Percentiles rank a stretch among this genome's conserved stretches.
These are phyloP conservation scores for Stenogyne calaminthoides DNA, from an alignment of 305 asterid species.

Conservation along the genomic window DNA sequence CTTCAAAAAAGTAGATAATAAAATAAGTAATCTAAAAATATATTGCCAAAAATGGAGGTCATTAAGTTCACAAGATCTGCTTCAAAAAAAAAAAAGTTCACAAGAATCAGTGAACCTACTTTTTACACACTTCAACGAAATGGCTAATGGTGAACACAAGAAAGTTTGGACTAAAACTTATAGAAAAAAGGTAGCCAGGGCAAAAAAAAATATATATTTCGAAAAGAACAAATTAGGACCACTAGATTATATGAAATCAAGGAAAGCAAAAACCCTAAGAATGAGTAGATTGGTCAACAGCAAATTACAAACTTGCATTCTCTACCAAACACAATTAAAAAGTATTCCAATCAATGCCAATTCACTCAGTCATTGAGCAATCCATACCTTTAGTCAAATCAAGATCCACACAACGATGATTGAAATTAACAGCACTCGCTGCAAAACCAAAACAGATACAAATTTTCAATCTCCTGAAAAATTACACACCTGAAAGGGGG, in stretches of 20 bases:
- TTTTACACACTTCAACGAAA: background rate
- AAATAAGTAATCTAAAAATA: background rate
- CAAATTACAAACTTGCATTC: background rate
- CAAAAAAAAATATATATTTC: too few species aligned
- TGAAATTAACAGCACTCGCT: background rate
- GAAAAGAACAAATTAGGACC: background rate
- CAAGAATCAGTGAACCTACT: background rate
- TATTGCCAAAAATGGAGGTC: background rate
- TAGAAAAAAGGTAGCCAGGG: background rate
- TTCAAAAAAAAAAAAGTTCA: too few species aligned
- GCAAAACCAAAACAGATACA: conserved; percentile 23
- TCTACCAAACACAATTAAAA: background rate
- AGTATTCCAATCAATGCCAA: background rate
- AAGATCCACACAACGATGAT: conserved; percentile 4
- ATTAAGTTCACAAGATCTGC: background rate
- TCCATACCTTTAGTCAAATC: background rate
- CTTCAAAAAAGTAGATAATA: background rate
- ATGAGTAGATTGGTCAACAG: conserved; percentile 15
- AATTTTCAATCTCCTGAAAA: background rate
- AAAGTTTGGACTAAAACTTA: background rate
- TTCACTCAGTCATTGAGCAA: conserved; percentile 7
- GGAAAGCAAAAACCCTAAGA: background rate
- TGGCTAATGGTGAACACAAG: background rate
- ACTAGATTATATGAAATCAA: conserved; percentile 6
- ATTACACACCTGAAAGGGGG: conserved; percentile 74